Conservation (phyloP, 345 rosid species). For the Triadica sebifera region DNA sequence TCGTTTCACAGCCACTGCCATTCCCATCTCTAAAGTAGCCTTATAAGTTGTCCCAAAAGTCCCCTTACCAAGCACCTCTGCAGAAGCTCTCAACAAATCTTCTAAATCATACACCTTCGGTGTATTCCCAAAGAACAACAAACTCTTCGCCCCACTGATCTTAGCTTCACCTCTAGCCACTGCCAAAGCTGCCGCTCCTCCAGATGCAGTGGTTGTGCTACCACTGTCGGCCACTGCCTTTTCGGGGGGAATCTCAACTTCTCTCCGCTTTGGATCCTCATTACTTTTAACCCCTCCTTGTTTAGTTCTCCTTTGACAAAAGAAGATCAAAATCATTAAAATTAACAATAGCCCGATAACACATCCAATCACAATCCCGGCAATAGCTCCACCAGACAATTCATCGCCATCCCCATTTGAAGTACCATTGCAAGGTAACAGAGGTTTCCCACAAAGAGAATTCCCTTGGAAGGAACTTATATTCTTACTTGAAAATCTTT, state of each 20-base stretch:
- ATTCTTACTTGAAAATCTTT: slow-evolving; percentile 19
- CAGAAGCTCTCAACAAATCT: slow-evolving; percentile 44
- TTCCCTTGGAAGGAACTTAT: slow-evolving; percentile 29
- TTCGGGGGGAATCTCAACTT: slow-evolving; percentile 18
- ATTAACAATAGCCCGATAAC: slow-evolving; percentile 34
- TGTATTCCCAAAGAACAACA: slow-evolving; percentile 39
- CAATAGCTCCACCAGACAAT: slow-evolving; percentile 42
- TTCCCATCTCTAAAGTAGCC: slow-evolving; percentile 37
- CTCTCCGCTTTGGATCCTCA: slow-evolving; percentile 15
- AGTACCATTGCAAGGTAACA: slow-evolving; percentile 31
- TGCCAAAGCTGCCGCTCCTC: not conserved
- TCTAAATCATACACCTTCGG: slow-evolving; percentile 36
- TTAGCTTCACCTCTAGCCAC: slow-evolving; percentile 20
- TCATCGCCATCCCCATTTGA: slow-evolving; percentile 5
- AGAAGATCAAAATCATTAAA: slow-evolving; percentile 30
- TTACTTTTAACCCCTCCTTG: slow-evolving; percentile 9
- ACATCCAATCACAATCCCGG: slow-evolving; percentile 45
- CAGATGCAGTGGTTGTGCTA: not conserved
- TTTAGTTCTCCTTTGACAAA: slow-evolving; percentile 29
- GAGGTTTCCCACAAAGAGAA: slow-evolving; percentile 39
- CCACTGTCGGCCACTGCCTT: slow-evolving; percentile 13
- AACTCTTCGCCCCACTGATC: slow-evolving; percentile 23
- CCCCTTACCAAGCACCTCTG: slow-evolving; percentile 50
- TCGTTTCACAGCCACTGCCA: slow-evolving; percentile 46
- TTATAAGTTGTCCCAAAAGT: slow-evolving; percentile 51